Evolutionary conservation across 139 green algal species (phyloP), one percentile per base, ranked within the genome.

Genomic region (Chlamydomonas incerta): DNA sequence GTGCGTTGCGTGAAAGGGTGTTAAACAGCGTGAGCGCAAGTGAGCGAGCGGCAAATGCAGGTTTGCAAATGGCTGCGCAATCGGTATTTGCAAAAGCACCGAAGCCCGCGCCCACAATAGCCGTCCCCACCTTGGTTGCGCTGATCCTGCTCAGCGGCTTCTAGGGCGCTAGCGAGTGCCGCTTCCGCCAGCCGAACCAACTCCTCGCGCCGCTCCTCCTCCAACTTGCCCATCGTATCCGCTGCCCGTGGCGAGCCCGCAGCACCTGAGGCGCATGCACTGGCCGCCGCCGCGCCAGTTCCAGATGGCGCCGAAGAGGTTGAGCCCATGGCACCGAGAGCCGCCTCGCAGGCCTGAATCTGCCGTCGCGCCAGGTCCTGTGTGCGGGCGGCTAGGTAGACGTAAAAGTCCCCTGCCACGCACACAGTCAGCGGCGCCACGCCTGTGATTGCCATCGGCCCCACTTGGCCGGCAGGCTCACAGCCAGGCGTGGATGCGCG

Each of bases 331-430:
- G 69, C 70, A 0, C 47, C 47, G 0, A 79, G 13, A 6, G 47
- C 72, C 29, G 72, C 72, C 47, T 79, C 47, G 72, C 72, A 79
- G 14, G 72, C 72, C 26, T 9, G 35, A 29, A 46, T 28, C 72
- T 79, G 72, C 29, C 46, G 72, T 47, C 29, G 11, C 35, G 72
- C 72, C 72, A 79, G 72, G 26, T 79, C 46, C 47, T 79, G 72
- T 1, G 72, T 79, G 2, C 72, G 46, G 3, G 28, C 47, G 5
- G 72, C 72, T 10, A 79, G 72, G 72, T 79, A 79, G 29, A 65
- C 47, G 72, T 79, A 79, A 29, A 79, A 79, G 17, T 46, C 47
- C 0, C 72, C 72, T 14, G 29, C 13, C 1, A 79, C 72, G 13
- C 46, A 63, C 29, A 41, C 28, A 8, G 72, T 21, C 46, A 63